phyloP scores from a whole-genome alignment of 2,329 filamentous ascomycete species.

The Aspergillus nomiae region DNA sequence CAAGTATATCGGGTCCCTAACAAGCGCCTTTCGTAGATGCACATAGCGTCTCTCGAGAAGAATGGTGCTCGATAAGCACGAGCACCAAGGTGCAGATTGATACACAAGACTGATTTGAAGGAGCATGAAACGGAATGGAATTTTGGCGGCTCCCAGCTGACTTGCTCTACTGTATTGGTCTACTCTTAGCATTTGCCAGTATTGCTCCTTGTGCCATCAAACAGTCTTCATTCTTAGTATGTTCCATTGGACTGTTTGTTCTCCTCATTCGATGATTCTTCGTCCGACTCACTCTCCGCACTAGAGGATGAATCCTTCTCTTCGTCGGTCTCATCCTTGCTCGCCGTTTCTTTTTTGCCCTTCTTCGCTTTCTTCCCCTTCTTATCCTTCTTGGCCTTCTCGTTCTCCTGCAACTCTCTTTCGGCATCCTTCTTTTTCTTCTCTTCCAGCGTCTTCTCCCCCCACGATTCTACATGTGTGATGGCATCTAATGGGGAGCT shows the following conservation, averaged over 20 bases:
- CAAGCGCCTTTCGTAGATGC: too few relatives aligned
- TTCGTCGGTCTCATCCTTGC: background rate
- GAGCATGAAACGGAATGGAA: background rate
- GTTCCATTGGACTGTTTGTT: background rate
- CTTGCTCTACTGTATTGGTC: background rate
- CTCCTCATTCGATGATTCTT: slow-evolving; percentile 2
- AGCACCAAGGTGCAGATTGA: background rate
- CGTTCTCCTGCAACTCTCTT: background rate
- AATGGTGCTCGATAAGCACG: too few relatives aligned
- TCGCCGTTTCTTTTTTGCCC: background rate
- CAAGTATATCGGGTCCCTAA: too few relatives aligned
- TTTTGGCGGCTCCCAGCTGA: background rate
- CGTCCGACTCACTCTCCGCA: background rate
- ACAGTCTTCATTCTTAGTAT: background rate
- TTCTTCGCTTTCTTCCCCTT: background rate
- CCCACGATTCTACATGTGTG: slow-evolving; percentile 46
- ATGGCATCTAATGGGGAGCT: slow-evolving; percentile 51
- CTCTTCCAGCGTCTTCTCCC: background rate
- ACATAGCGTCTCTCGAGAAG: too few relatives aligned
- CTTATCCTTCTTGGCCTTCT: background rate
- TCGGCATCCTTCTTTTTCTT: background rate
- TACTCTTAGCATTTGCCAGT: background rate
- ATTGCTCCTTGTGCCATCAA: background rate
- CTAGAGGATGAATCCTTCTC: background rate
- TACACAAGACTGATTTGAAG: background rate